Conservation (phyloP, 1,284 basidiomycete genomes). For the Wolfiporia cocos region DNA sequence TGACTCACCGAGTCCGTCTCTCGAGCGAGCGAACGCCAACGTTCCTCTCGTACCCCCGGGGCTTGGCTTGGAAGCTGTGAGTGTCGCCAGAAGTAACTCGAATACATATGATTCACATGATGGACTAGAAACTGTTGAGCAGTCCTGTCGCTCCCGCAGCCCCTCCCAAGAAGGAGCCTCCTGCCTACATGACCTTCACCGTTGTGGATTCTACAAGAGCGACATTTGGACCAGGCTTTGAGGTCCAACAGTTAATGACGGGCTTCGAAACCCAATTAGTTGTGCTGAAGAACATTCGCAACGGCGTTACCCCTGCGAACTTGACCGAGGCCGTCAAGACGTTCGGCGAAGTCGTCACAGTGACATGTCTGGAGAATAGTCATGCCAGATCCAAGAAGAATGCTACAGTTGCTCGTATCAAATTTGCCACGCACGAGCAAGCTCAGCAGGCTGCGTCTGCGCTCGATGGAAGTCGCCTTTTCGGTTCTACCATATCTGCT, state of each 20-base stretch:
- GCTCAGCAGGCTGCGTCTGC: slow-evolving; percentile 42
- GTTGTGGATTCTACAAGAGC: slow-evolving; percentile 27
- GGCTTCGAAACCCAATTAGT: slow-evolving; percentile 39
- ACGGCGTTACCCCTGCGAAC: slow-evolving; percentile 4
- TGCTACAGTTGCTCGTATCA: slow-evolving; percentile 32
- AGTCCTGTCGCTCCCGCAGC: not conserved
- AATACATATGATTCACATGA: not conserved
- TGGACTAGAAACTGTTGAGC: too few species aligned
- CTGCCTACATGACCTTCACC: slow-evolving; percentile 11
- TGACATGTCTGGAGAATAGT: slow-evolving; percentile 25
- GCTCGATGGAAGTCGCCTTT: slow-evolving; percentile 39
- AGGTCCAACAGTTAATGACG: slow-evolving; percentile 30
- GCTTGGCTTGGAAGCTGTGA: slow-evolving; percentile 18
- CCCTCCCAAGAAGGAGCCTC: not conserved
- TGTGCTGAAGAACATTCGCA: slow-evolving; percentile 28
- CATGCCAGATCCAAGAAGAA: slow-evolving; percentile 5
- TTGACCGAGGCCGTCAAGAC: slow-evolving; percentile 15
- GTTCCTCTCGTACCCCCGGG: slow-evolving; percentile 23
- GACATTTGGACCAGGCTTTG: slow-evolving; percentile 33
- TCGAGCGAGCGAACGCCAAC: not conserved
- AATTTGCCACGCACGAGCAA: slow-evolving; percentile 38
- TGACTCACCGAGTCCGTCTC: too few species aligned
- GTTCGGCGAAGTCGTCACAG: slow-evolving; percentile 41
- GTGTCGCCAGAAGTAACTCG: not conserved
- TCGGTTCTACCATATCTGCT: slow-evolving; percentile 33